Evolutionary conservation across 441 rosid species (phyloP), one percentile per base, ranked within the genome.

Genomic region (Adansonia rubrostipa): DNA sequence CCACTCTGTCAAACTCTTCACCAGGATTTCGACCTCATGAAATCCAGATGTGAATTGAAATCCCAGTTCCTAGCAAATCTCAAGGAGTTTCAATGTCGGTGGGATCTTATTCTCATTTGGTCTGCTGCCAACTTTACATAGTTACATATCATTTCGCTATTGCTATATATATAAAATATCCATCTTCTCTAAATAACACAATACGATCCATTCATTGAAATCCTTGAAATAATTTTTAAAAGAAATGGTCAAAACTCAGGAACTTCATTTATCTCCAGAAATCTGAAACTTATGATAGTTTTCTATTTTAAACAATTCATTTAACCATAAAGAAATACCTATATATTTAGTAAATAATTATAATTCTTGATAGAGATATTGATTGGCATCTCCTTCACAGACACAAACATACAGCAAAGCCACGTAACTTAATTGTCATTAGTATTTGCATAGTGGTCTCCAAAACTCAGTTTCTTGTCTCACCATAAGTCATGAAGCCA

Each of bases 51-150:
- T 56, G 70, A 67, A 44, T 67, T 68, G 72, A 45, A 45, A 7
- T 19, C 17, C 3, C 6, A 72, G 73, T 61, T 77, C 80, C 77
- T 19, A 33, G 64, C 84, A 82, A 64, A 83, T 86, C 81, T 83
- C 75, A 74, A 72, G 69, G 74, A 57, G 80, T 79, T 24, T 57
- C 9, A 69, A 53, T 73, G 79, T 82, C 80, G 84, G 77, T 76
- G 82, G 61, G 81, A 80, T 86, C 81, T 78, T 88, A 84, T 84
- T 82, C 85, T 83, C 75, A 40, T 77, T 54, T 64, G 80, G 85
- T 84, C 86, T 74, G 82, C 83, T 82, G 65, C 80, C 79, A 72
- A 77, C 82, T 66, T 83, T 54, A 84, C 88, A 78, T n/a, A 40
- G 75, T 50, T 40, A 78, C 77, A 67, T 75, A 33, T 33, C 73